A percentile compares a stretch with the other conserved stretches of the same genome.
Conservation (phyloP, 345 rosid genomes). For the Gossypium raimondii region DNA sequence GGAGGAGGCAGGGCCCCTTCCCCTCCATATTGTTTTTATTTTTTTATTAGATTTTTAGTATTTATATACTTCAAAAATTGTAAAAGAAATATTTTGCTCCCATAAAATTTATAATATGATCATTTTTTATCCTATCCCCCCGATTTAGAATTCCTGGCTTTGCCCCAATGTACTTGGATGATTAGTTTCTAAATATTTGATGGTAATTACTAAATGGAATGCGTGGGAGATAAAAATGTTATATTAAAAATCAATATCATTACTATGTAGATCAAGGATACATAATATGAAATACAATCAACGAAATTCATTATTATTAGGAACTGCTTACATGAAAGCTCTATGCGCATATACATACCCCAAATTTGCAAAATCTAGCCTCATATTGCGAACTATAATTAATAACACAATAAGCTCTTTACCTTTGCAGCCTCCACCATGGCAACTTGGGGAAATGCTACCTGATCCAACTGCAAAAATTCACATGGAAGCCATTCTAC, state of each 20-base stretch:
- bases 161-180: background rate
- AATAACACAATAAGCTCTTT: conserved; percentile 7
- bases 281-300: background rate
- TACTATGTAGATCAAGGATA: background rate
- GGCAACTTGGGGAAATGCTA: conserved; percentile 52
- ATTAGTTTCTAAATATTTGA: conserved; percentile 5
- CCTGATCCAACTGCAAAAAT: conserved; percentile 62
- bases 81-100: background rate
- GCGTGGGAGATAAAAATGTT: background rate
- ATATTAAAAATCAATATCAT: background rate
- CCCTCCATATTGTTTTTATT: too few relatives aligned
- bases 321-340: background rate
- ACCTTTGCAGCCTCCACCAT: conserved; percentile 50
- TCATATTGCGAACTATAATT: background rate
- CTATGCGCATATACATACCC: background rate
- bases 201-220: background rate
- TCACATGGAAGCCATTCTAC: conserved; percentile 6
- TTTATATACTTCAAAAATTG: background rate
- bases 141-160: background rate
- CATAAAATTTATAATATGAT: background rate
- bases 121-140: background rate
- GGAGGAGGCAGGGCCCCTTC: background rate
- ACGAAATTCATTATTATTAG: background rate
- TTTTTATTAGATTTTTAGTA: background rate
- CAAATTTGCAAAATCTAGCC: background rate